A percentile compares a stretch with the other conserved stretches of the same genome.
Conservation (phyloP, 805 yeast genomes). For the Cyberlindnera bimundalis region DNA sequence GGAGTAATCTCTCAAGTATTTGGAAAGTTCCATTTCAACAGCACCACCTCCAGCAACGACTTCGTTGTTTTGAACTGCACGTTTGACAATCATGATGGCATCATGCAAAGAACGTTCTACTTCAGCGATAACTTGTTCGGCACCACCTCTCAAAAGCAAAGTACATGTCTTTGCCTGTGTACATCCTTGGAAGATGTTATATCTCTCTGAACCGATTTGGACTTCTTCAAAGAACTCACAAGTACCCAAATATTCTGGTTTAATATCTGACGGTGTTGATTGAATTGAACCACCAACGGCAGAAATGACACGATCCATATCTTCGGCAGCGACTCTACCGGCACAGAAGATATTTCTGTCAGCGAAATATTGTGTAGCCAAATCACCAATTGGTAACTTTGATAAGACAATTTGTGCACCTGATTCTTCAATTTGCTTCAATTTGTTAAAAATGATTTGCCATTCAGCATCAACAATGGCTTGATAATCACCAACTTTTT, state of each 20-base stretch:
- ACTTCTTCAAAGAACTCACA: constrained; percentile 86
- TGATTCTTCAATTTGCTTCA: constrained; percentile 73
- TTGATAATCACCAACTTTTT: constrained; percentile 90
- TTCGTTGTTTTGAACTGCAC: constrained; percentile 81
- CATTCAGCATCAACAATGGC: constrained; percentile 99
- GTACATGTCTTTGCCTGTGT: constrained; percentile 93
- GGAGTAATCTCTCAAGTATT: constrained; percentile 80
- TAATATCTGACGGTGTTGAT: constrained; percentile 69
- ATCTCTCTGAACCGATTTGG: constrained; percentile 95
- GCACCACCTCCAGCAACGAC: constrained; percentile 99
- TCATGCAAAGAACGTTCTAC: constrained; percentile 97
- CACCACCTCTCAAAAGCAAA: constrained; percentile 91
- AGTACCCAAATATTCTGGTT: constrained; percentile 71
- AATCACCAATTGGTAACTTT: constrained; percentile 94
- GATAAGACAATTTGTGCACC: constrained; percentile 94
- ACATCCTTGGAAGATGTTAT: constrained; percentile 89
- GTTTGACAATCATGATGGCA: constrained; percentile 96
- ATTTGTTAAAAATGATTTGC: constrained; percentile 85
- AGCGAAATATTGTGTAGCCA: constrained; percentile 98
- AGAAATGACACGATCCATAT: constrained; percentile 84
- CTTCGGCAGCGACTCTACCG: constrained; percentile 86
- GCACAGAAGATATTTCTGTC: constrained; percentile 96
- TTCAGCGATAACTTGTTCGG: constrained; percentile 96
- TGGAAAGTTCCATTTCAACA: constrained; percentile 94
- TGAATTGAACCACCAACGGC: constrained; percentile 95